Conservation (phyloP, 164 flowering plant species). For the Vitis vinifera region DNA sequence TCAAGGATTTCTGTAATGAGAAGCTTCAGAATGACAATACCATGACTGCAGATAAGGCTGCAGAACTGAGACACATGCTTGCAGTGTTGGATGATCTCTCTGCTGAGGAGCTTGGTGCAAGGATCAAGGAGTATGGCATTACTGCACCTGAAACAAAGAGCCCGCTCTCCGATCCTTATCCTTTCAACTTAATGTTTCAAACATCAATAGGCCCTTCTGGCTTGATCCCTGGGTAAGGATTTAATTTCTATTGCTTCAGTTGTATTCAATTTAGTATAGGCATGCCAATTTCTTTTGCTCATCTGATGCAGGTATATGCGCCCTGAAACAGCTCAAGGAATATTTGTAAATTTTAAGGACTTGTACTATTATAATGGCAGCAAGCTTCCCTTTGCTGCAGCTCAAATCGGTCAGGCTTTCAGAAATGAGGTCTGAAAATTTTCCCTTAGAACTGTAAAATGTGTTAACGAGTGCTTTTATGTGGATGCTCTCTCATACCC, state of each 20-base stretch:
- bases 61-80: slow-evolving; percentile 72
- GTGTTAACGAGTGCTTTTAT: neutral
- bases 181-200: slow-evolving; percentile 95
- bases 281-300: neutral
- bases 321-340: slow-evolving; percentile 99
- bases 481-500: too few relatives aligned
- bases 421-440: slow-evolving; percentile 77
- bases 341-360: slow-evolving; percentile 93
- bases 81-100: slow-evolving; percentile 87
- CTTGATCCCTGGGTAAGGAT: slow-evolving; percentile 65
- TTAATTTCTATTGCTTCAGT: neutral
- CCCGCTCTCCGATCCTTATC: slow-evolving; percentile 91
- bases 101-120: slow-evolving; percentile 81
- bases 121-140: slow-evolving; percentile 88
- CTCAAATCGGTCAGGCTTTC: slow-evolving; percentile 99
- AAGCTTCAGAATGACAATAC: slow-evolving; percentile 80
- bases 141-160: slow-evolving; percentile 93
- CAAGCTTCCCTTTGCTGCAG: slow-evolving; percentile 98
- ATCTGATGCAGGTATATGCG: slow-evolving; percentile 78
- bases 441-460: neutral
- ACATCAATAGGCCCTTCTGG: slow-evolving; percentile 98
- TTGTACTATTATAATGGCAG: slow-evolving; percentile 94
- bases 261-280: neutral
- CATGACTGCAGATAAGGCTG: slow-evolving; percentile 61
- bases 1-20: slow-evolving; percentile 92